phyloP scores from a whole-genome alignment of 2,329 filamentous ascomycete species.

The Cladosporium oxysporum region DNA sequence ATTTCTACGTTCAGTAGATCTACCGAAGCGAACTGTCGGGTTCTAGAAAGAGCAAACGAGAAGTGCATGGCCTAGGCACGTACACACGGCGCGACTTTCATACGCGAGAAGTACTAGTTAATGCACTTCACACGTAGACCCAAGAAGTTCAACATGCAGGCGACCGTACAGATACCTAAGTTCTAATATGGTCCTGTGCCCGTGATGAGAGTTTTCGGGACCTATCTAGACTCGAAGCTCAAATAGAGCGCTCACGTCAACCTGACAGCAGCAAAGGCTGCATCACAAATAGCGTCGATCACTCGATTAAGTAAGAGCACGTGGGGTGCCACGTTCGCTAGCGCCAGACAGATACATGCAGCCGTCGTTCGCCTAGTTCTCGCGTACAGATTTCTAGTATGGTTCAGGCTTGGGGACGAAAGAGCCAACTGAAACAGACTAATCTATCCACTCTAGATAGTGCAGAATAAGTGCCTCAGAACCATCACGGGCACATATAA shows the following conservation, averaged over 20 bases:
- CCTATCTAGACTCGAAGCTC: background rate
- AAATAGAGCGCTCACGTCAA: background rate
- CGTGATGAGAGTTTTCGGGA: background rate
- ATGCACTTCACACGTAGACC: constrained; percentile 11
- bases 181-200: background rate
- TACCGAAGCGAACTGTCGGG: constrained; percentile 13
- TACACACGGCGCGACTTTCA: constrained; percentile 12
- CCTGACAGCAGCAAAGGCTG: background rate
- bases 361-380: no score
- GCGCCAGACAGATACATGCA: no score
- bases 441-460: no score
- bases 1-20: constrained; percentile 14
- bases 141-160: constrained; percentile 18
- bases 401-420: no score
- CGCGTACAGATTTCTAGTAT: no score
- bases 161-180: background rate
- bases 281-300: background rate
- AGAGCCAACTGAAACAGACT: no score
- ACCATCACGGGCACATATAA: constrained; percentile 21
- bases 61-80: constrained; percentile 14
- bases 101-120: constrained; percentile 17
- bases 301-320: background rate
- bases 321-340: background rate
- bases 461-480: constrained; percentile 4
- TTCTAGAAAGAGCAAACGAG: constrained; percentile 10